Base-by-base conservation (phyloP, 495 filamentous ascomycete species). In the Tricharina praecox region DNA sequence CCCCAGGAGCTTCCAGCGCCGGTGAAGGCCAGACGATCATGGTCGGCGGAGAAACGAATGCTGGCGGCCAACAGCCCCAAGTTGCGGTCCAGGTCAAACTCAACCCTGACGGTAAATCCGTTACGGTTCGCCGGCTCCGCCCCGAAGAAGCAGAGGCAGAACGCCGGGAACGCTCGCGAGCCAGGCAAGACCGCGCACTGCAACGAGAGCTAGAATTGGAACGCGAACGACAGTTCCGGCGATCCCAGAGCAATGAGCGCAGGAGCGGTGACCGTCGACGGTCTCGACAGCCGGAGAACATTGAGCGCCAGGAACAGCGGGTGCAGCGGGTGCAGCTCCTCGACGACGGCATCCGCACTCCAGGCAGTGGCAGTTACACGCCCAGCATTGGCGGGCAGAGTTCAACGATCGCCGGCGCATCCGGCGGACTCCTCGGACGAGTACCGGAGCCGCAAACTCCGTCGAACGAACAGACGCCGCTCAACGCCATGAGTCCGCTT, bases 41-140 rank as follows among this genome's bases (percentile, higher is more conserved):
- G 10, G 18, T 35, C n/a, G 45, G 45, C 25, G 33, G 45, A 1
- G 25, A 9, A 4, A 26, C 5, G 10, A 33, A 5, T 5, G 43
- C 23, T 32, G 28, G 7, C 25, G 16, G 23, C 30, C 51, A 50
- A n/a, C 45, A 50, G 28, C 46, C 56, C 15, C 49, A 59, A 19
- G 56, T 60, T n/a, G 53, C 48, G 1, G 56, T 60, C 16, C 57
- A 60, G 32, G 57, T 60, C 19, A 57, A 56, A 33, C 56, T 60
- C 26, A 60, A 59, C 23, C 57, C 57, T 7, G 57, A 60, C 11
- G 56, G 56, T 1, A 60, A 59, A 45, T 59, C 57, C 10, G 57
- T 60, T 24, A 59, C 55, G 8, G 57, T 60, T 13, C 55, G 57
- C 41, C 55, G 57, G 45, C 46, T 60, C 25, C 52, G 49, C 4